Conservation (phyloP, 345 rosid genomes). For the Gossypium thurberi region DNA sequence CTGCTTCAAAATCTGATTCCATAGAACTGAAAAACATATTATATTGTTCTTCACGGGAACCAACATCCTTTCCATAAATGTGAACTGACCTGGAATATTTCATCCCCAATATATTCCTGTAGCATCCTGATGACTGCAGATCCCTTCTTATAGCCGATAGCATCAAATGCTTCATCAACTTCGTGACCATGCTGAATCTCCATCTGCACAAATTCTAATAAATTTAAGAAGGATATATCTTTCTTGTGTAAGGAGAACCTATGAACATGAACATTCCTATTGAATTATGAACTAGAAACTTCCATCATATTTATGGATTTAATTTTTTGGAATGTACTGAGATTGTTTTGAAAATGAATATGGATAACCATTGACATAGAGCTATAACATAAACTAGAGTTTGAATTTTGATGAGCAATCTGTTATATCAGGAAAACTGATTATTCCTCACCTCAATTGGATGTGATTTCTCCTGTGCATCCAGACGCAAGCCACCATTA, state of each 20-base stretch:
- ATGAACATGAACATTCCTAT: neutral
- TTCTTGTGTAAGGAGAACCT: neutral
- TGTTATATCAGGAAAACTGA: neutral
- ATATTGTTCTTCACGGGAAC: neutral
- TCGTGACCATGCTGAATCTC: constrained; percentile 81
- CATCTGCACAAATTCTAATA: constrained; percentile 33
- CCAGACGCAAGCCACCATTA: constrained; percentile 77
- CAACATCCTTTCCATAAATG: neutral
- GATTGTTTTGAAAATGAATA: neutral
- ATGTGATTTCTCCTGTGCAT: constrained; percentile 89
- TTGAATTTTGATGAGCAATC: neutral
- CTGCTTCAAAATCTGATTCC: neutral
- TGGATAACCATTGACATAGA: too few species aligned
- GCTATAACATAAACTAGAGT: too few species aligned
- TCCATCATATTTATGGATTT: neutral
- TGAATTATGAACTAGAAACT: neutral
- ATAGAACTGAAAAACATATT: neutral
- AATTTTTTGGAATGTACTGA: neutral
- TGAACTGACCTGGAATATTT: constrained; percentile 65
- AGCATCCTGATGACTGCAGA: constrained; percentile 92
- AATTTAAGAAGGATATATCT: neutral
- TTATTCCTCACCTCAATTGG: constrained; percentile 80
- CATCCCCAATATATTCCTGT: constrained; percentile 90
- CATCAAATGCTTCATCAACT: constrained; percentile 88
- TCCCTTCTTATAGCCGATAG: constrained; percentile 88